phyloP scores from a whole-genome alignment of 208 protist genomes.

The Vickermania spadyakhi region DNA sequence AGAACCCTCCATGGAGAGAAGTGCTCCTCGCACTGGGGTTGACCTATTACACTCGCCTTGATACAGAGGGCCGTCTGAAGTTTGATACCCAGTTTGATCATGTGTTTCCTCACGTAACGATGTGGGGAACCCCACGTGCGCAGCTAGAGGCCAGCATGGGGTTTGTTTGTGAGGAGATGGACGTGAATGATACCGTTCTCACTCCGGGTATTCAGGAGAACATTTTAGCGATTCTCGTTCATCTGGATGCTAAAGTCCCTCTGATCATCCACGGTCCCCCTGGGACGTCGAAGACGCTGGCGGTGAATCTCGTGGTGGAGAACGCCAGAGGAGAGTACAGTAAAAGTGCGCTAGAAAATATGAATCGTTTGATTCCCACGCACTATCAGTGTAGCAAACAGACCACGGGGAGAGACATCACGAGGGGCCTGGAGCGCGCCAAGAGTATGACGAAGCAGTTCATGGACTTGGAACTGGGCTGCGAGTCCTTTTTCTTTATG shows the following conservation, averaged over 20 bases:
- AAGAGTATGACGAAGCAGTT: not conserved
- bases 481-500: constrained; percentile 1
- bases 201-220: not conserved
- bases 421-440: not conserved
- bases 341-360: not conserved
- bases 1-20: no score
- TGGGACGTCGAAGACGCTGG: constrained; percentile 4
- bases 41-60: not conserved
- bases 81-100: not conserved
- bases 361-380: not conserved
- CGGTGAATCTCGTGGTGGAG: not conserved
- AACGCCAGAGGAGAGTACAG: not conserved
- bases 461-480: not conserved
- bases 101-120: no score
- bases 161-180: not conserved
- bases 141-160: no score
- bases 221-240: not conserved
- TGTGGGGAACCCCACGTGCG: no score
- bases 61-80: not conserved
- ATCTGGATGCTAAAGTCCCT: not conserved
- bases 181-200: not conserved
- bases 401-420: not conserved
- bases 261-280: constrained; percentile 1
- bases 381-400: constrained; percentile 1
- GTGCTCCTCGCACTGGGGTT: not conserved